Percentiles rank a stretch among this genome's conserved stretches.
phyloP scores from a whole-genome alignment of 23 red algal genomes.

The Chondrus crispus region DNA sequence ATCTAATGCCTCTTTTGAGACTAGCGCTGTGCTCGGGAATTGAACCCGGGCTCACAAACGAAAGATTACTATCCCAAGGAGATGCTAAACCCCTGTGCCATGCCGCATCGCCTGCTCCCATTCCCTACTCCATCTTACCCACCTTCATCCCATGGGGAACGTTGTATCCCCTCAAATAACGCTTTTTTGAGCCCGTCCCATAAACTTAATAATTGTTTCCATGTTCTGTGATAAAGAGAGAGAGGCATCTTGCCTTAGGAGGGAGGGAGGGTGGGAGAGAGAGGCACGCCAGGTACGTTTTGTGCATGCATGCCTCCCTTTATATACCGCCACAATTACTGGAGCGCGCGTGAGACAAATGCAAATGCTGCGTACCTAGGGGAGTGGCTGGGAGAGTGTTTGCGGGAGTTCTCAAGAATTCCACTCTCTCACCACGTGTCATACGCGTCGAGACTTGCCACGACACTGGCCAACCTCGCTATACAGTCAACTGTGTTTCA shows the following conservation, averaged over 20 bases:
- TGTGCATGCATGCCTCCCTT: not conserved
- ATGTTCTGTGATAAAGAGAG: not conserved
- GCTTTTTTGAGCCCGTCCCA: too few relatives aligned
- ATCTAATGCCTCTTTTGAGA: too few relatives aligned
- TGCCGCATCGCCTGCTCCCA: too few relatives aligned
- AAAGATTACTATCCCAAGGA: too few relatives aligned
- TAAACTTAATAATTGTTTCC: too few relatives aligned
- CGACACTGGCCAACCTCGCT: not conserved
- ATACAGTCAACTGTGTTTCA: not conserved
- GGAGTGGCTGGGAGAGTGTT: not conserved
- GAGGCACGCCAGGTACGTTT: not conserved
- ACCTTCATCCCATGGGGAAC: too few relatives aligned
- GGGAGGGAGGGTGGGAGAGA: not conserved
- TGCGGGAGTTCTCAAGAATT: not conserved
- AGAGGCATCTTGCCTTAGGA: not conserved
- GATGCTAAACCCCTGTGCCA: too few relatives aligned
- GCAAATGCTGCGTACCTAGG: not conserved
- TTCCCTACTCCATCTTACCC: too few relatives aligned
- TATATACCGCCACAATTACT: not conserved
- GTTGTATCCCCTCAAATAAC: too few relatives aligned
- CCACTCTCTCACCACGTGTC: not conserved
- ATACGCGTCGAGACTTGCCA: not conserved
- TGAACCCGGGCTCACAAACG: too few relatives aligned
- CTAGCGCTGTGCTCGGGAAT: too few relatives aligned
- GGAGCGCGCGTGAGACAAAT: not conserved